phyloP scores from a whole-genome alignment of 1,284 basidiomycete species.

The Pisolithus thermaeus region DNA sequence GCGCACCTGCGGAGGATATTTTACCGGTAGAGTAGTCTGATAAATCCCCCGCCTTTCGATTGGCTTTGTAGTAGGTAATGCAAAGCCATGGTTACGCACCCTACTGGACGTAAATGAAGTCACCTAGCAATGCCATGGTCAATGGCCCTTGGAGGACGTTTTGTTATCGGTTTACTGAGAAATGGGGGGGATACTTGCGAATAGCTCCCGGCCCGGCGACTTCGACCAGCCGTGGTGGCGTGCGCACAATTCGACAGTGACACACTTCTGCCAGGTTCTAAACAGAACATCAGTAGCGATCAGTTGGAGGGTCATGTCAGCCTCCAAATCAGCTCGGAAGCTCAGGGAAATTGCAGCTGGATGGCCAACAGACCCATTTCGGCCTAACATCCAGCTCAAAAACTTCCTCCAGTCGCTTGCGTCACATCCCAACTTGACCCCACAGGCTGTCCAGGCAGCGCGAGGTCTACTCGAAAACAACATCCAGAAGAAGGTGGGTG shows the following conservation, averaged over 20 bases:
- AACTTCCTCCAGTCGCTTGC: slow-evolving; percentile 58
- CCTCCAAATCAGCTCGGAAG: slow-evolving; percentile 41
- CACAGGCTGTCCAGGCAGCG: slow-evolving; percentile 51
- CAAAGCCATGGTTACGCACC: too few relatives aligned
- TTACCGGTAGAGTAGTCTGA: too few relatives aligned
- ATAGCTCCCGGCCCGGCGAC: too few relatives aligned
- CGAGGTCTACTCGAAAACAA: slow-evolving; percentile 48
- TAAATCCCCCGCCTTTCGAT: too few relatives aligned
- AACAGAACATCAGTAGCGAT: not conserved
- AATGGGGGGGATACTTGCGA: too few relatives aligned
- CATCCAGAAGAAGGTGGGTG: slow-evolving; percentile 48
- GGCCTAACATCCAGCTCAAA: slow-evolving; percentile 66
- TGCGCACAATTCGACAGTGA: not conserved
- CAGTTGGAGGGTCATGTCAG: slow-evolving; percentile 20
- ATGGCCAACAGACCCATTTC: slow-evolving; percentile 67
- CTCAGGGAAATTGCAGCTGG: slow-evolving; percentile 46
- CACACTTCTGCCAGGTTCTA: not conserved
- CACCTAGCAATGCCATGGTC: too few relatives aligned
- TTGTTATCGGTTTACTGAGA: too few relatives aligned
- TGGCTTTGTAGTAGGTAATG: too few relatives aligned
- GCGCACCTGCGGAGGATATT: too few relatives aligned
- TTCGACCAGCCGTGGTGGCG: too few relatives aligned
- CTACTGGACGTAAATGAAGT: too few relatives aligned
- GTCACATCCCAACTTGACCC: slow-evolving; percentile 60
- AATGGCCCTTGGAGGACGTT: too few relatives aligned